Base-by-base conservation (phyloP, 208 protist genomes). In the Wallacemonas rigidus region DNA sequence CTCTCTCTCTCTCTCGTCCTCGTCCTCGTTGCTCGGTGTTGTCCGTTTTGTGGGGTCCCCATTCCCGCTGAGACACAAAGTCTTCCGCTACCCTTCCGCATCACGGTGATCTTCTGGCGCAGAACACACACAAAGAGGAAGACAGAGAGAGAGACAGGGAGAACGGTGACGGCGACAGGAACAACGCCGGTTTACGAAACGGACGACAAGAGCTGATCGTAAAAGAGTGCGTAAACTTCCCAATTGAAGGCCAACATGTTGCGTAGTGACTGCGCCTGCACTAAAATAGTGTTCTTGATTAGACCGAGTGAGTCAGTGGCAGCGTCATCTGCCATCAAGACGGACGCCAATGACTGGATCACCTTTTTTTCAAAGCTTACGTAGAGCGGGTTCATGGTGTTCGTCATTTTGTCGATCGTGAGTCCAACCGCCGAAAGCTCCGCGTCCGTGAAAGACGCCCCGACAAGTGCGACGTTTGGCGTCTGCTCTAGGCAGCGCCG, bases 361-460 rank as follows among this genome's bases (percentile, higher is more conserved):
- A 95, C 71, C 39, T 86, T 85, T 41, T 77, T 77, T 72, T 95
- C 90, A 75, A 95, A 95, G 12, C 78, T 75, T 7, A 84, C 56
- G 75, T 95, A 95, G 47, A 93, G 84, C 9, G 57, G 71, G 45
- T 81, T 83, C 41, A 80, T 77, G 38, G 90, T 95, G 73, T 95
- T 81, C 7, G 84, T 91, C 90, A 95, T 95, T 73, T 91, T 95
- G 67, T 93, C 86, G 35, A 95, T 86, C 40, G 79, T 83, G 26
- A 76, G 61, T 3, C 69, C 69, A 41, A 95, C 62, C 15, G 79
- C 74, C 44, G 74, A 74, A 48, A 68, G 57, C 81, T 95, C 87
- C 11, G 50, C 61, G 12, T 88, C 83, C 1, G 76, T 83, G 44
- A 95, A 65, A 17, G 15, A 7, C 4, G 60, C 60, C 12, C 15